A percentile compares a stretch with the other conserved stretches of the same genome.
phyloP scores from a whole-genome alignment of 2,329 filamentous ascomycete genomes.

The Lojkania enalia region DNA sequence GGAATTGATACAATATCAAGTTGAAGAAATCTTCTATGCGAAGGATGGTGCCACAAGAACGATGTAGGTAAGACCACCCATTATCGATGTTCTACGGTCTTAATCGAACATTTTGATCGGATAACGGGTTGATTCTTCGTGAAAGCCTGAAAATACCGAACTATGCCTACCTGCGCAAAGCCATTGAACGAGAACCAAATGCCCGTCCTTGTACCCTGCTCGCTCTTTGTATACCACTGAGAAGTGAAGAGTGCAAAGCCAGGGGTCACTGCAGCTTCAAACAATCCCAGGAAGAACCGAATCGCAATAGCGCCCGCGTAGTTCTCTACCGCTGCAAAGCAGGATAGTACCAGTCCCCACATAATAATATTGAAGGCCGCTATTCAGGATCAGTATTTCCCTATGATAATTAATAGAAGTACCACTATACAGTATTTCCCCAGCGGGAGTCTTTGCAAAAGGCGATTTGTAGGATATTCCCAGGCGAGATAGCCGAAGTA shows the following conservation, averaged over 20 bases:
- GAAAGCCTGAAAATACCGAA: no score
- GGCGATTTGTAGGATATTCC: conserved; percentile 68
- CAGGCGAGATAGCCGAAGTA: conserved; percentile 61
- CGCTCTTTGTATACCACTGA: conserved; percentile 73
- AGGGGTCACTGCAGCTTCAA: conserved; percentile 69
- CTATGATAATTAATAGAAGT: no score
- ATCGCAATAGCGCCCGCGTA: conserved; percentile 66
- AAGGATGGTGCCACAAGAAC: no score
- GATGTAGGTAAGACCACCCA: no score
- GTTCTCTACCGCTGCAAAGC: conserved; percentile 64
- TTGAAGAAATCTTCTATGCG: neutral
- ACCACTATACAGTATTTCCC: conserved; percentile 60
- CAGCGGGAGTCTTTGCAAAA: conserved; percentile 66
- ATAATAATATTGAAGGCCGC: conserved; percentile 64
- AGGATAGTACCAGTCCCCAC: conserved; percentile 64
- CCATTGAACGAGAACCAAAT: conserved; percentile 74
- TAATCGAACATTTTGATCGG: no score
- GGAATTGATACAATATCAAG: neutral
- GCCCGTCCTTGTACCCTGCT: conserved; percentile 65
- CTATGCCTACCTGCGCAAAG: conserved; percentile 50
- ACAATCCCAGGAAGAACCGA: conserved; percentile 69
- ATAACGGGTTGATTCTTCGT: no score
- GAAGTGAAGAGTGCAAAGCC: conserved; percentile 69
- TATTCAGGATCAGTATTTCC: conserved; percentile 15
- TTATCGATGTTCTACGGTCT: no score